Conservation (phyloP, 2,329 filamentous ascomycete genomes). For the Penicillium aurantiogriseum region DNA sequence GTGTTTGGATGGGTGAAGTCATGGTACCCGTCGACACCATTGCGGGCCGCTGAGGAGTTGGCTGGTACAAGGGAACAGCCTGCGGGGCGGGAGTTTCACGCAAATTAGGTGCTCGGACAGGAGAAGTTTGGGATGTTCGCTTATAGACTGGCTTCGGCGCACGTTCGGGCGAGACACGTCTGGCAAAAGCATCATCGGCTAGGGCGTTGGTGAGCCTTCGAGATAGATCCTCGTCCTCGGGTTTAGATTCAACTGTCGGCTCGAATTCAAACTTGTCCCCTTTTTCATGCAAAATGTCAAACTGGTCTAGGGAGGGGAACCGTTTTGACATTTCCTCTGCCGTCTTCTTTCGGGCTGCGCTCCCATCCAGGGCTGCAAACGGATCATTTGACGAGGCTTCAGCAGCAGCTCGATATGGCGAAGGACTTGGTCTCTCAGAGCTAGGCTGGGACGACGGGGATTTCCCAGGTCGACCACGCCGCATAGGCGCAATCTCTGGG, state of each 20-base stretch:
- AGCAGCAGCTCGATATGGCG: conserved; percentile 60
- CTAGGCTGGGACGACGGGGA: conserved; percentile 44
- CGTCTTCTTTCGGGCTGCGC: conserved; percentile 50
- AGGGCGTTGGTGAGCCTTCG: conserved; percentile 72
- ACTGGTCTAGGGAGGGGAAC: conserved; percentile 91
- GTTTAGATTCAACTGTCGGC: conserved; percentile 46
- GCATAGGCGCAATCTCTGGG: conserved; percentile 91
- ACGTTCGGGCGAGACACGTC: conserved; percentile 38
- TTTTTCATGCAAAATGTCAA: conserved; percentile 82
- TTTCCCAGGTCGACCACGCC: conserved; percentile 72
- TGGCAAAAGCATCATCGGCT: conserved; percentile 79
- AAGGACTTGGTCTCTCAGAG: conserved; percentile 61
- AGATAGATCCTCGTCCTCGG: conserved; percentile 54
- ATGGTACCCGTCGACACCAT: conserved; percentile 77
- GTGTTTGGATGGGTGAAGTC: conserved; percentile 58
- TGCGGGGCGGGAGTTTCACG: conserved; percentile 28
- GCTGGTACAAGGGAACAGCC: conserved; percentile 39
- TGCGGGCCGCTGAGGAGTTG: conserved; percentile 49
- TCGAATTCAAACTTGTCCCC: conserved; percentile 84
- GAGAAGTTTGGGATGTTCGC: conserved; percentile 29
- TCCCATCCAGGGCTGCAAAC: conserved; percentile 83
- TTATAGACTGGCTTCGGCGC: conserved; percentile 31
- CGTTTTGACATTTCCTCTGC: conserved; percentile 78
- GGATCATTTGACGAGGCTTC: conserved; percentile 66
- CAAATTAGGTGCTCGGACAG: conserved; percentile 23